phyloP scores from a whole-genome alignment of 441 rosid genomes.

The Populus hybrid region DNA sequence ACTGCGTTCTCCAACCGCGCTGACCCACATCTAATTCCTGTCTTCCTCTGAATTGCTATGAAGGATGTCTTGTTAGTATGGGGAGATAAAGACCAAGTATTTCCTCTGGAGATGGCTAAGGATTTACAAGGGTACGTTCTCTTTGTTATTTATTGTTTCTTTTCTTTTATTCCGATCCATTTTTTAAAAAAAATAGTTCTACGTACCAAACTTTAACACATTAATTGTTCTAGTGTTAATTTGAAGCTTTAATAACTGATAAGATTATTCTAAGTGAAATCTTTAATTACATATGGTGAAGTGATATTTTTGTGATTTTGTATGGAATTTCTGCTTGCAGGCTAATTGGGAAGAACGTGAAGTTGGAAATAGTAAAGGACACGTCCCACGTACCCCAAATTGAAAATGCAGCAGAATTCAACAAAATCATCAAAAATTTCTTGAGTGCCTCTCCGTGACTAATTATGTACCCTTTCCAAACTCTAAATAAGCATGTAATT shows the following conservation, averaged over 20 bases:
- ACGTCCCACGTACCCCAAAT: constrained; percentile 71
- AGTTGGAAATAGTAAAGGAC: constrained; percentile 46
- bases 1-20: too few species aligned
- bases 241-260: background rate
- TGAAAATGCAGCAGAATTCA: constrained; percentile 47
- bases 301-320: background rate
- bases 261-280: background rate
- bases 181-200: background rate
- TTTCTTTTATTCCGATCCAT: too few species aligned
- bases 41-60: background rate
- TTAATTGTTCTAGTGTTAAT: too few species aligned
- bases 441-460: constrained; percentile 21
- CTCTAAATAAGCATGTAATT: background rate
- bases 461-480: background rate
- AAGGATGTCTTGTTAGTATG: constrained; percentile 46
- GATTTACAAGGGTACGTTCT: constrained; percentile 53
- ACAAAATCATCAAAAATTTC: constrained; percentile 41
- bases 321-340: constrained; percentile 24
- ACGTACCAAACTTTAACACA: background rate
- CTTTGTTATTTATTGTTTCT: background rate
- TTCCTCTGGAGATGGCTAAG: constrained; percentile 63
- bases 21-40: background rate
- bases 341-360: constrained; percentile 55
- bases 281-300: background rate
- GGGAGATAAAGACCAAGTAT: constrained; percentile 74